Base-by-base conservation (phyloP, 2,329 filamentous ascomycete species). In the Aurifilum marmelostoma region DNA sequence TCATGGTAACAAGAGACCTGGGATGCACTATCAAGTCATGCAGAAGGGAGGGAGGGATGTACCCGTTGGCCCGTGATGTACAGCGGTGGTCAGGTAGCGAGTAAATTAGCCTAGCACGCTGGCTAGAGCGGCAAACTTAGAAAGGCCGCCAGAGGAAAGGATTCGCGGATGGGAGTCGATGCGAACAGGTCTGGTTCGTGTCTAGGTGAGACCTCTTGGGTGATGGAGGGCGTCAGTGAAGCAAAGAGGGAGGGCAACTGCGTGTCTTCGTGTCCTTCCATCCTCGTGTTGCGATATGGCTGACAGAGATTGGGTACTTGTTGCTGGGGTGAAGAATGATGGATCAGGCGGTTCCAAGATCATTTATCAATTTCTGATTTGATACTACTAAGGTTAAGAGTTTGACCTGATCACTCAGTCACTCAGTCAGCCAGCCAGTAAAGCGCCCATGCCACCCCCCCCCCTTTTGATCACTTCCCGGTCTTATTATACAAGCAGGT, bases 311-410 rank as follows among this genome's bases (percentile, higher is more conserved):
- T 56, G 52, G 14, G 7, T 56, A 6, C 52, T 29, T 16, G 52
- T 32, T 29, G 24, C 27, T 29, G 52, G 32, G 52, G 24, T 56
- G 52, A 56, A 56, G 24, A 56, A 56, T 56, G 52, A 56, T 29
- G 52, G 52, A 29, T 56, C 52, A 56, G n/a, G n/a, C n/a, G n/a
- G n/a, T n/a, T n/a, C n/a, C n/a, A n/a, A n/a, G 52, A 29, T 56
- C 52, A 56, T n/a, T 56, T 29, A 56, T 56, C 52, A 56, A 29
- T 56, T 18, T 29, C 52, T 56, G 52, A 56, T 56, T 56, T 56
- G 52, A 32, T 50, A 21, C 12, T 27, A 24, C 52, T 32, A 27
- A 27, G n/a, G 12, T 8, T 16, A 29, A 29, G 52, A 29, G 24
- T 27, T 56, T 56, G 52, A 56, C 32, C 52, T 56, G 52, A 56